These are phyloP conservation scores for Syzygium aqueum DNA, from an alignment of 345 rosid genomes.

Conservation along the genomic window DNA sequence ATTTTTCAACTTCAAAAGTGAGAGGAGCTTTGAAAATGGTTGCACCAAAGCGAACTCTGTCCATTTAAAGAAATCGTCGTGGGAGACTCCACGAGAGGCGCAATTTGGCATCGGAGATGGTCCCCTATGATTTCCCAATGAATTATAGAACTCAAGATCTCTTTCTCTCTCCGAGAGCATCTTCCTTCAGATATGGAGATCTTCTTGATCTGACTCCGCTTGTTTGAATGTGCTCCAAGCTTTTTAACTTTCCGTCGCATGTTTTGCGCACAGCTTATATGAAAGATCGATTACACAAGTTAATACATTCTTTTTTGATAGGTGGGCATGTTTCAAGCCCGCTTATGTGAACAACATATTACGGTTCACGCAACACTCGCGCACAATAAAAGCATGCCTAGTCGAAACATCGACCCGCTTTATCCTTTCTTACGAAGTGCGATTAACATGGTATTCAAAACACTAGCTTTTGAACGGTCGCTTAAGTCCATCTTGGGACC, in stretches of 20 bases:
- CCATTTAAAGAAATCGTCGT: neutral
- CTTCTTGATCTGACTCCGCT: neutral
- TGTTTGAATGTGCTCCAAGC: neutral
- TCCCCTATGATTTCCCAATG: neutral
- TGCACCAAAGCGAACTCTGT: neutral
- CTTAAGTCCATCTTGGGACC: neutral
- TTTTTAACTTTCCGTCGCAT: neutral
- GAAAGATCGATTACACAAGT: neutral
- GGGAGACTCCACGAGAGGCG: neutral
- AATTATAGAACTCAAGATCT: neutral
- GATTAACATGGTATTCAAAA: neutral
- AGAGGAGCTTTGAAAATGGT: neutral
- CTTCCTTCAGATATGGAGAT: neutral
- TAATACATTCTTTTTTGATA: neutral
- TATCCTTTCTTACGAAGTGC: neutral
- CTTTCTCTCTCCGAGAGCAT: neutral
- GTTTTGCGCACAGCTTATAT: neutral
- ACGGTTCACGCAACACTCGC: neutral
- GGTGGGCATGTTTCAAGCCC: neutral
- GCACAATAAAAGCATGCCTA: neutral
- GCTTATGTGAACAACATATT: neutral
- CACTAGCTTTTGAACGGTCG: neutral
- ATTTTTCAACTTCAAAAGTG: neutral
- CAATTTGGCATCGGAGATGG: neutral
- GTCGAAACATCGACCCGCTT: neutral